Percentiles rank a stretch among this genome's conserved stretches.
Evolutionary conservation across 139 green algal genomes (phyloP).

Genomic region (Tetraselmis striata): DNA sequence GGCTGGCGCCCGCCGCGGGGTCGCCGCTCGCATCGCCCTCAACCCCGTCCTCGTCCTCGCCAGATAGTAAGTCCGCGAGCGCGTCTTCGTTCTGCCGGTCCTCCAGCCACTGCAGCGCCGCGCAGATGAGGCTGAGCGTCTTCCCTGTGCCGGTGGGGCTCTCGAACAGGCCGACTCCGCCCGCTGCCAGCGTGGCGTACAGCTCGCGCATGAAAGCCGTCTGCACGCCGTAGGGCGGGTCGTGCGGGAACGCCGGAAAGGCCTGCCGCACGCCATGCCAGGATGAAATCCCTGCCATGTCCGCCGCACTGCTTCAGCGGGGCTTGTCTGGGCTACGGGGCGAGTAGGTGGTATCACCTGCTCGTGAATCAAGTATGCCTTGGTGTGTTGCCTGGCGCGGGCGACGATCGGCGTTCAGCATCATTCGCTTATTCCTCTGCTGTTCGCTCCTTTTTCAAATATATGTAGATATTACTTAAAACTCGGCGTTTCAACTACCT

Average conservation of each 20-base stretch:
- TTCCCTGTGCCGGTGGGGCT: constrained; percentile 91
- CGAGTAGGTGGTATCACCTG: no score
- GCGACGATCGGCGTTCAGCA: no score
- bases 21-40: constrained; percentile 7
- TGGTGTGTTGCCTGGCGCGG: no score
- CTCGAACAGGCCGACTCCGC: constrained; percentile 79
- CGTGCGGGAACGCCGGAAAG: constrained; percentile 75
- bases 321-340: no score
- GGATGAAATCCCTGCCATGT: no score
- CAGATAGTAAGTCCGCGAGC: no score
- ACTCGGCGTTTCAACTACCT: no score
- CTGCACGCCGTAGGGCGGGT: constrained; percentile 81
- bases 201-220: constrained; percentile 72
- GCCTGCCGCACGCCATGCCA: not conserved
- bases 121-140: constrained; percentile 89
- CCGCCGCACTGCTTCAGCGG: no score
- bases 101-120: constrained; percentile 68
- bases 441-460: no score
- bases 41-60: constrained; percentile 15
- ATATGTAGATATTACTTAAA: no score
- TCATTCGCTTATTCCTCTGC: no score
- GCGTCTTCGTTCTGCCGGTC: constrained; percentile 30
- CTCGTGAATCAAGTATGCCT: no score
- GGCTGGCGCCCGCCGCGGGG: not conserved
- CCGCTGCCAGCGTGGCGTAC: constrained; percentile 52